Evolutionary conservation across 1,284 basidiomycete genomes (phyloP), one percentile per base, ranked within the genome.

Genomic region (Fomitiporia mediterranea): DNA sequence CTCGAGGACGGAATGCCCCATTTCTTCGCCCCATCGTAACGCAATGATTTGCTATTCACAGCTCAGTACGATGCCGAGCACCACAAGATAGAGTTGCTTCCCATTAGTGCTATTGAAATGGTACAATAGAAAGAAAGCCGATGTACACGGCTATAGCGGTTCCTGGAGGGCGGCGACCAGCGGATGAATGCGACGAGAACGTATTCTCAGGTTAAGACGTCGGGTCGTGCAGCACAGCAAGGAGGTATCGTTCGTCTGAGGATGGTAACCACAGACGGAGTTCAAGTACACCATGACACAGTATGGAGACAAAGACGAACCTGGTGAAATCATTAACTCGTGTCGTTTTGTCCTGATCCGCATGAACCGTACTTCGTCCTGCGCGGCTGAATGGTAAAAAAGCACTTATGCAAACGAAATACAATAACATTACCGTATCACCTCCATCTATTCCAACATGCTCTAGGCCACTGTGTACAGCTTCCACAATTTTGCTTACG

Each of bases 261-360:
- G n/a, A 15, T 17, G 55, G 53, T 17, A 3, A 23, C 13, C 15
- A 39, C 34, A 63, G 25, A 58, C 39, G 30, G 32, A 32, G 19
- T 27, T 38, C 25, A n/a, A 38, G 42, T 23, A 43, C 39, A 35
- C 8, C n/a, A 11, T 39, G 25, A 40, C 23, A 40, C 15, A 37
- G 3, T 27, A n/a, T 37, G n/a, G 35, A 53, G 25, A 46, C 32
- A 50, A 11, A 38, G 34, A 74, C 83, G 43, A 58, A 93, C 94
- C 90, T 58, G 94, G 94, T 2, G 94, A 93, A 60, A 97, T 94
- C 83, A 97, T 91, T 57, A 97, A 77, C 68, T 97, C 94, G 69
- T 97, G 93, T 56, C 88, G 80, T 67, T 84, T 91, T 53, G 93
- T 96, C 50, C 94, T 81, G 70, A 97, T 93, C 51, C 94, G 77